Evolutionary conservation across 345 rosid genomes (phyloP).

Genomic region (Acer yangbiense): DNA sequence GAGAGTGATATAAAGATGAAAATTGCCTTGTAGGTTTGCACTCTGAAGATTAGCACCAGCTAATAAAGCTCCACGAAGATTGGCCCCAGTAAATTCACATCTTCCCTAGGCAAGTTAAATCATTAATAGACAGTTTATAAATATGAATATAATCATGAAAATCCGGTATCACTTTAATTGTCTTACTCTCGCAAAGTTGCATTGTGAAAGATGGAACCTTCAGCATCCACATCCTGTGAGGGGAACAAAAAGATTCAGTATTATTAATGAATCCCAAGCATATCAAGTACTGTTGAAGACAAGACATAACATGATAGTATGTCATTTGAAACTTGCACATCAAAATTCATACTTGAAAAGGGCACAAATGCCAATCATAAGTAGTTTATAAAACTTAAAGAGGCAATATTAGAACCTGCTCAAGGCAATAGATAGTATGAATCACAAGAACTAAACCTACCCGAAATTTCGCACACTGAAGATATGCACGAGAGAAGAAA

Average conservation of each 20-base stretch:
- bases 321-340: not conserved
- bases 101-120: slow-evolving; percentile 60
- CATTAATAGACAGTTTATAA: slow-evolving; percentile 21
- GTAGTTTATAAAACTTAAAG: not conserved
- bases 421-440: slow-evolving; percentile 1
- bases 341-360: not conserved
- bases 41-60: slow-evolving; percentile 93
- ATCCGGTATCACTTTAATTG: slow-evolving; percentile 7
- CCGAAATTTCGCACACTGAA: slow-evolving; percentile 83
- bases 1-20: not conserved
- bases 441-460: slow-evolving; percentile 35
- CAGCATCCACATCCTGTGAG: slow-evolving; percentile 79
- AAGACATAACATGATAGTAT: not conserved
- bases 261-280: slow-evolving; percentile 20
- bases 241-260: slow-evolving; percentile 21
- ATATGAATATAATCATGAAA: not conserved
- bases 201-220: slow-evolving; percentile 82
- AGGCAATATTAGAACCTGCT: not conserved
- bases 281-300: not conserved
- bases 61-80: slow-evolving; percentile 83
- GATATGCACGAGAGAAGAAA: slow-evolving; percentile 90
- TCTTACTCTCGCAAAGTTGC: slow-evolving; percentile 94
- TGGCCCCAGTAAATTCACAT: slow-evolving; percentile 91
- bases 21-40: slow-evolving; percentile 86
- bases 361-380: not conserved